Evolutionary conservation across 768 basidiomycete genomes (phyloP).

Genomic region (Fistulinella prunicolor): DNA sequence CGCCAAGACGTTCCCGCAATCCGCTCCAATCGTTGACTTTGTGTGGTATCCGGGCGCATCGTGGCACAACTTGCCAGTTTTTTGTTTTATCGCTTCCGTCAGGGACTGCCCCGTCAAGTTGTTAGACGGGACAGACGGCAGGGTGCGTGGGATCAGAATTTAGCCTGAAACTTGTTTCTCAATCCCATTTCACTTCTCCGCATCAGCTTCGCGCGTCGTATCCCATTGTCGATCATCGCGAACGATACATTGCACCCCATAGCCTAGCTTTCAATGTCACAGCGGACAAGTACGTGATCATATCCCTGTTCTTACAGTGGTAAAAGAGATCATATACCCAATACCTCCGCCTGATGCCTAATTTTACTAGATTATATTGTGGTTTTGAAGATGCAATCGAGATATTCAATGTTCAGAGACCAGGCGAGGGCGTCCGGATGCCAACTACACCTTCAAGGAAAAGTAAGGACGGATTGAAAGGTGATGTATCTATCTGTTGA

Average conservation of each 20-base stretch:
- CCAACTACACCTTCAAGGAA: conserved; percentile 71
- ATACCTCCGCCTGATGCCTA: no score
- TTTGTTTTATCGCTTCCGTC: conserved; percentile 81
- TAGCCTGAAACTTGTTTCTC: neutral
- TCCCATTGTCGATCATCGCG: conserved; percentile 89
- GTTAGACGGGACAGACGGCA: conserved; percentile 73
- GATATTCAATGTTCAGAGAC: conserved; percentile 71
- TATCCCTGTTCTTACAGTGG: no score
- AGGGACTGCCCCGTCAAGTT: conserved; percentile 84
- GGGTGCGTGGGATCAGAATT: conserved; percentile 45
- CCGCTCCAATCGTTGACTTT: conserved; percentile 74
- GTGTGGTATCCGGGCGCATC: conserved; percentile 85
- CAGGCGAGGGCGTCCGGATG: conserved; percentile 71
- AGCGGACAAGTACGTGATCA: conserved; percentile 52
- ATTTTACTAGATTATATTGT: conserved; percentile 63
- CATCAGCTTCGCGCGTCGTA: conserved; percentile 88
- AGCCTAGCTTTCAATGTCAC: conserved; percentile 73
- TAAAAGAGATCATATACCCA: no score
- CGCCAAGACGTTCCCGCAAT: conserved; percentile 42
- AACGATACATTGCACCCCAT: conserved; percentile 85
- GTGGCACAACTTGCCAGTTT: conserved; percentile 53
- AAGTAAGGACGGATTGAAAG: conserved; percentile 85
- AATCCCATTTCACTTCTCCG: neutral
- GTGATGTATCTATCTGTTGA: conserved; percentile 34
- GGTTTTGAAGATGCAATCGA: conserved; percentile 86